Conservation (phyloP, 2,329 filamentous ascomycete genomes). For the Pseudogymnoascus verrucosus region DNA sequence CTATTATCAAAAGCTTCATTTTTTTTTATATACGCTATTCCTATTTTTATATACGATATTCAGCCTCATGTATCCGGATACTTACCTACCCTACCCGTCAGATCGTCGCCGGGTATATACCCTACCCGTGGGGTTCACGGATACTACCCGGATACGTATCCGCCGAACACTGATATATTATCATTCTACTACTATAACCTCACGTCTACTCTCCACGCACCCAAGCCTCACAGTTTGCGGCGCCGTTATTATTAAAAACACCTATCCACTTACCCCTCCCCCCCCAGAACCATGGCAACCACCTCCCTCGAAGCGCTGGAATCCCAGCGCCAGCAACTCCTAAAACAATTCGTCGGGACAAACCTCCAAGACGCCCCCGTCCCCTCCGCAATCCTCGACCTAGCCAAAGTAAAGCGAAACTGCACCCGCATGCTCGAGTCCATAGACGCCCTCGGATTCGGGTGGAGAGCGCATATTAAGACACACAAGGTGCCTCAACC, state of each 20-base stretch:
- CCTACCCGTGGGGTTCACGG: no score
- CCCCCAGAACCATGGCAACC: constrained; percentile 19
- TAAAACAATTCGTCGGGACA: constrained; percentile 47
- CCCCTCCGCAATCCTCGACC: constrained; percentile 61
- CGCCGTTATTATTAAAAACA: not conserved
- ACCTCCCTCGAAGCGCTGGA: constrained; percentile 19
- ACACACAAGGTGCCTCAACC: constrained; percentile 61
- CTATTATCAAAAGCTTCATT: no score
- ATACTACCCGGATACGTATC: no score
- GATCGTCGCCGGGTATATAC: no score
- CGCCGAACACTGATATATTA: no score
- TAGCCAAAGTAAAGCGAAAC: constrained; percentile 57
- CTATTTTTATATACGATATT: no score
- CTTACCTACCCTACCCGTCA: no score
- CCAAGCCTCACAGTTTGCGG: not conserved
- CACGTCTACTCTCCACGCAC: not conserved
- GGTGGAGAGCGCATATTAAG: constrained; percentile 72
- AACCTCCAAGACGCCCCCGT: constrained; percentile 52
- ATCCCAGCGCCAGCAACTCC: constrained; percentile 31
- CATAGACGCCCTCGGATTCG: constrained; percentile 48
- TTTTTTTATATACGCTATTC: no score
- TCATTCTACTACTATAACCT: not conserved
- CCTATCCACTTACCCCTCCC: not conserved
- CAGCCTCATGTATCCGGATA: no score
- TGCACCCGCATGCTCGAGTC: constrained; percentile 65